A percentile compares a stretch with the other conserved stretches of the same genome.
These are phyloP conservation scores for Alternaria panax DNA, from an alignment of 2,329 filamentous ascomycete species.

Conservation along the genomic window DNA sequence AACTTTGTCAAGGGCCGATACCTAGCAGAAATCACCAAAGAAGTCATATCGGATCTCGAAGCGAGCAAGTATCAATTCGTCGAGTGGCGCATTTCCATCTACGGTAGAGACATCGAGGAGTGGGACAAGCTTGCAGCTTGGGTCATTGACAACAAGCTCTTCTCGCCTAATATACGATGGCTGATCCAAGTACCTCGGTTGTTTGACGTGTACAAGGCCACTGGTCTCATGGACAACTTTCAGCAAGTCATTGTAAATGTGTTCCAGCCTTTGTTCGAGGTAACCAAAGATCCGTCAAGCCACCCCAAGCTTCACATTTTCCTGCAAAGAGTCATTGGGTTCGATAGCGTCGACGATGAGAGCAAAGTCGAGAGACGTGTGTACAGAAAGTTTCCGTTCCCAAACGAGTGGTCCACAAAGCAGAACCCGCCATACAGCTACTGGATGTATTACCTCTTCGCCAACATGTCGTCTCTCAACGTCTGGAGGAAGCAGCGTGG, in stretches of 20 bases:
- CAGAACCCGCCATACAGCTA: constrained; percentile 99
- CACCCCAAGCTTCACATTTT: constrained; percentile 96
- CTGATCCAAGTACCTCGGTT: constrained; percentile 93
- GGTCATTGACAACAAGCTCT: constrained; percentile 98
- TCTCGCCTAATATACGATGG: constrained; percentile 98
- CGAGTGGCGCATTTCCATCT: constrained; percentile 98
- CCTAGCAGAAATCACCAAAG: constrained; percentile 95
- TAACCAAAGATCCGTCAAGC: constrained; percentile 82
- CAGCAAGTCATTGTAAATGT: constrained; percentile 91
- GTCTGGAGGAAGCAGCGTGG: constrained; percentile 87
- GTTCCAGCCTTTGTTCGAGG: constrained; percentile 93
- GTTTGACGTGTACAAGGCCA: constrained; percentile 94
- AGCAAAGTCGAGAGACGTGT: constrained; percentile 93
- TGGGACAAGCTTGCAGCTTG: constrained; percentile 98
- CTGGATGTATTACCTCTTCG: constrained; percentile 97
- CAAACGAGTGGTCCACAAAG: constrained; percentile 85
- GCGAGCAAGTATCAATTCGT: constrained; percentile 99
- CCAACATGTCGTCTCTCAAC: constrained; percentile 93
- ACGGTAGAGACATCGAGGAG: constrained; percentile 88
- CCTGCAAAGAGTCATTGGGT: constrained; percentile 91
- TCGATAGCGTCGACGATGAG: constrained; percentile 97
- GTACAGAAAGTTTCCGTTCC: constrained; percentile 94
- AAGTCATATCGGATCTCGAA: constrained; percentile 95
- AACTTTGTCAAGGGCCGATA: constrained; percentile 97
- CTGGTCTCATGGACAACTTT: constrained; percentile 83